phyloP scores from a whole-genome alignment of 306 rosid genomes.

The Castanea mollissima region DNA sequence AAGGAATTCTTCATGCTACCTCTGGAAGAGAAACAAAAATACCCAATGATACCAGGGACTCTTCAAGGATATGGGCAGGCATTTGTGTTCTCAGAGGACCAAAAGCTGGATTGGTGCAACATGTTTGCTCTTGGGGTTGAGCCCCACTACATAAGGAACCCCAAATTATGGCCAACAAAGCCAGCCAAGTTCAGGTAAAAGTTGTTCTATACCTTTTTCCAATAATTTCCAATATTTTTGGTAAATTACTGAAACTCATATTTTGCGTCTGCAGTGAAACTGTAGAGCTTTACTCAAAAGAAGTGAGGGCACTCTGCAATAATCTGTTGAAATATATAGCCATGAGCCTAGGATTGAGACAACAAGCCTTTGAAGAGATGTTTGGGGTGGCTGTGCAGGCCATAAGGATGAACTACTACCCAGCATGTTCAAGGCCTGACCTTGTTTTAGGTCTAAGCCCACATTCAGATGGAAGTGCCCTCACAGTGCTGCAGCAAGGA shows the following conservation, averaged over 20 bases:
- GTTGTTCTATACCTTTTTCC: background rate
- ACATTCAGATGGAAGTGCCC: conserved; percentile 98
- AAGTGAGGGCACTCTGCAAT: conserved; percentile 63
- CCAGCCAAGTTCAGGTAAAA: conserved; percentile 70
- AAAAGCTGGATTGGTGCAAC: conserved; percentile 95
- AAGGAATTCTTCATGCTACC: conserved; percentile 87
- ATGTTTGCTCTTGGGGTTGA: conserved; percentile 94
- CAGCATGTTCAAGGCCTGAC: conserved; percentile 95
- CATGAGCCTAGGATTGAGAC: conserved; percentile 56
- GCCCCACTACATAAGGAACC: conserved; percentile 61
- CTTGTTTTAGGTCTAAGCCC: conserved; percentile 97
- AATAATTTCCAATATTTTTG: background rate
- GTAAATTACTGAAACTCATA: background rate
- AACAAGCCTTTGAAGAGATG: conserved; percentile 54
- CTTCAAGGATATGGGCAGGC: conserved; percentile 98
- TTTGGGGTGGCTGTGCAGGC: conserved; percentile 93
- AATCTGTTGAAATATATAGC: conserved; percentile 64
- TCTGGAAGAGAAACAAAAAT: conserved; percentile 81
- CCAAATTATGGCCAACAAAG: conserved; percentile 76
- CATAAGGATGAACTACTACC: conserved; percentile 91
- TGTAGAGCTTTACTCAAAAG: conserved; percentile 70
- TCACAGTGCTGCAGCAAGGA: conserved; percentile 90
- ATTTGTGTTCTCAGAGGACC: conserved; percentile 94
- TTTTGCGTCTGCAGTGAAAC: conserved; percentile 55
- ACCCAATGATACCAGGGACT: conserved; percentile 85